A percentile compares a stretch with the other conserved stretches of the same genome.
Evolutionary conservation across 2,329 filamentous ascomycete genomes (phyloP).

Genomic region (Trichoderma brevicompactum): DNA sequence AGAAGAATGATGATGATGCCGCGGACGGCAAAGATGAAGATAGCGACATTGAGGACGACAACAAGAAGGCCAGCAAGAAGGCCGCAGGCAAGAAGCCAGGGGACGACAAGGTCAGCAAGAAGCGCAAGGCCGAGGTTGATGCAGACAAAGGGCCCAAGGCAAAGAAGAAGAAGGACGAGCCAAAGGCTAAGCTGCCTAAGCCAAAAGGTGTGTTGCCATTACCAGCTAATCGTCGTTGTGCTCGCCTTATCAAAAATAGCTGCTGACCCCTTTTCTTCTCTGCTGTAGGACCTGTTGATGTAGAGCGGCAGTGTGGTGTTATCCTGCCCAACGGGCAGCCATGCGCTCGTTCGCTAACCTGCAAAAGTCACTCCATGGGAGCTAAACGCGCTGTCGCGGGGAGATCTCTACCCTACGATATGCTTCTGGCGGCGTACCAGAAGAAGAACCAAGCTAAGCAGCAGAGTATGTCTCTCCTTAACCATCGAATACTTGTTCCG

Average conservation of each 20-base stretch:
- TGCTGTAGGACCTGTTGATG: slow-evolving; percentile 76
- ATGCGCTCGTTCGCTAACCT: slow-evolving; percentile 86
- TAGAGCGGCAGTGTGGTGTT: slow-evolving; percentile 92
- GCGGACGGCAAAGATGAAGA: slow-evolving; percentile 56
- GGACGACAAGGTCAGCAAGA: slow-evolving; percentile 72
- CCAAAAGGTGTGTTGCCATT: slow-evolving; percentile 65
- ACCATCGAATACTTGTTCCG: no score
- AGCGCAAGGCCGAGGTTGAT: slow-evolving; percentile 75
- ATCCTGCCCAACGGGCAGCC: slow-evolving; percentile 81
- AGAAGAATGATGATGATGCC: slow-evolving; percentile 55
- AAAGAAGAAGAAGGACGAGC: slow-evolving; percentile 95
- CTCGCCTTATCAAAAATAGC: neutral
- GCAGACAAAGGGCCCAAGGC: slow-evolving; percentile 82
- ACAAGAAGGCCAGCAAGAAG: slow-evolving; percentile 61
- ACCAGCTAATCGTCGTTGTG: no score
- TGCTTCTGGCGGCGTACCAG: slow-evolving; percentile 84
- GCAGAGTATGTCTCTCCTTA: slow-evolving; percentile 69
- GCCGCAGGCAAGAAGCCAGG: slow-evolving; percentile 70
- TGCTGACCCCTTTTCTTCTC: neutral
- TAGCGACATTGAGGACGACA: slow-evolving; percentile 53
- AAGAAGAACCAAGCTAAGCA: slow-evolving; percentile 99
- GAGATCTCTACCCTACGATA: slow-evolving; percentile 86
- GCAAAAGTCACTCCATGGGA: slow-evolving; percentile 95
- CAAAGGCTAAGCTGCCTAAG: slow-evolving; percentile 80
- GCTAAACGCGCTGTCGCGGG: slow-evolving; percentile 88